A percentile compares a stretch with the other conserved stretches of the same genome.
These are phyloP conservation scores for Xylaria grammica DNA, from an alignment of 495 filamentous ascomycete species.

Conservation along the genomic window DNA sequence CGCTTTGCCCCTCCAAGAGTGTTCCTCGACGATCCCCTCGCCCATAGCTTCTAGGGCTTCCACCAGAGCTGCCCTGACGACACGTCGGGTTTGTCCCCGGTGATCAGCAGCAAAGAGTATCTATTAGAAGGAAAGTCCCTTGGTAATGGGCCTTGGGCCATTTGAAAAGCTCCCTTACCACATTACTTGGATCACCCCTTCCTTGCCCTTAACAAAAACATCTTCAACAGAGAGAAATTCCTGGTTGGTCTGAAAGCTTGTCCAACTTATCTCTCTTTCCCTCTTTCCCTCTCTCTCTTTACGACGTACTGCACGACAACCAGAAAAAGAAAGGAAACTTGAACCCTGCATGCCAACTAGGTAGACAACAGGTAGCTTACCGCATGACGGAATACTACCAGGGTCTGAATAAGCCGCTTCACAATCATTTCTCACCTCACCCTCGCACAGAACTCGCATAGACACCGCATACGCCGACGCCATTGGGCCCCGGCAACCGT, in stretches of 20 bases:
- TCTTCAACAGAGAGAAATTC: neutral
- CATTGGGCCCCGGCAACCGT: conserved; percentile 17
- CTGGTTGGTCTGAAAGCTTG: neutral
- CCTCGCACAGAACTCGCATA: neutral
- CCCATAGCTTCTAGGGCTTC: conserved; percentile 3
- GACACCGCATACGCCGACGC: neutral
- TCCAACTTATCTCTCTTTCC: neutral
- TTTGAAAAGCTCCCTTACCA: neutral
- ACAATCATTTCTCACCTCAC: neutral
- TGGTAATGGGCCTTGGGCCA: neutral
- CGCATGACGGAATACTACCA: neutral
- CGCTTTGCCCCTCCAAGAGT: conserved; percentile 19
- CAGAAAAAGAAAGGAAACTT: neutral
- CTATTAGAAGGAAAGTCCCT: neutral
- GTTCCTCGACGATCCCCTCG: conserved; percentile 13
- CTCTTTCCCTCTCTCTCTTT: no score
- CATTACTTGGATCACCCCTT: neutral
- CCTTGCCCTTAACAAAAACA: neutral
- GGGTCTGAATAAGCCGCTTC: conserved; percentile 12
- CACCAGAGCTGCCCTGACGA: neutral
- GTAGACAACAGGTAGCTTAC: conserved; percentile 3
- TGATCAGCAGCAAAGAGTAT: neutral
- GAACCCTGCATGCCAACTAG: conserved; percentile 11
- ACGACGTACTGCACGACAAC: neutral
- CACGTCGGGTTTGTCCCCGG: neutral